Percentiles rank a stretch among this genome's conserved stretches.
phyloP scores from a whole-genome alignment of 169 alveolate genomes.

The Plasmodium malariae region DNA sequence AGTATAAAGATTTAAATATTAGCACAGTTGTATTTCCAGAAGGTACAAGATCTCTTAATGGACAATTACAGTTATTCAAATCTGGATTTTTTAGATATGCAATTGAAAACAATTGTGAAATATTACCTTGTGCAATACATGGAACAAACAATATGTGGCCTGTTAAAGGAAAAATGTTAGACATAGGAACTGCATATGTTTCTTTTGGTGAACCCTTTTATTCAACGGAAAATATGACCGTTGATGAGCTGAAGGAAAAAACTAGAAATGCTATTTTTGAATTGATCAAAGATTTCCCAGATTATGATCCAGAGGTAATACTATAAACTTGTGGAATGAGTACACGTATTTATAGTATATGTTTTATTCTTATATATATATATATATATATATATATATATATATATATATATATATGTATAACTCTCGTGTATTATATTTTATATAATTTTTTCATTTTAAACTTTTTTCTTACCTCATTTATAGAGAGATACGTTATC shows the following conservation, averaged over 20 bases:
- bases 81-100: conserved; percentile 92
- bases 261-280: conserved; percentile 71
- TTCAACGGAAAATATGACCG: conserved; percentile 76
- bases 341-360: no score
- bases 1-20: conserved; percentile 57
- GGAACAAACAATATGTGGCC: conserved; percentile 83
- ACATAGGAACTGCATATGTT: conserved; percentile 83
- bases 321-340: no score
- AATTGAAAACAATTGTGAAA: conserved; percentile 86
- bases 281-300: conserved; percentile 68
- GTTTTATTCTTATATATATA: no score
- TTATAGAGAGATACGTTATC: conserved; percentile 41
- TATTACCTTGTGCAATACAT: conserved; percentile 88
- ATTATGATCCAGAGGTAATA: conserved; percentile 76
- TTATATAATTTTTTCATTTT: no score
- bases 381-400: no score
- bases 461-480: no score
- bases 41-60: conserved; percentile 88
- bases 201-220: conserved; percentile 83
- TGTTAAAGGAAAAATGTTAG: conserved; percentile 73
- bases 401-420: no score
- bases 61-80: conserved; percentile 89
- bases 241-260: conserved; percentile 61
- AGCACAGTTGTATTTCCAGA: conserved; percentile 88
- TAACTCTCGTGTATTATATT: no score